Conservation (phyloP, 1,284 basidiomycete species). For the Heterobasidion parviporum region DNA sequence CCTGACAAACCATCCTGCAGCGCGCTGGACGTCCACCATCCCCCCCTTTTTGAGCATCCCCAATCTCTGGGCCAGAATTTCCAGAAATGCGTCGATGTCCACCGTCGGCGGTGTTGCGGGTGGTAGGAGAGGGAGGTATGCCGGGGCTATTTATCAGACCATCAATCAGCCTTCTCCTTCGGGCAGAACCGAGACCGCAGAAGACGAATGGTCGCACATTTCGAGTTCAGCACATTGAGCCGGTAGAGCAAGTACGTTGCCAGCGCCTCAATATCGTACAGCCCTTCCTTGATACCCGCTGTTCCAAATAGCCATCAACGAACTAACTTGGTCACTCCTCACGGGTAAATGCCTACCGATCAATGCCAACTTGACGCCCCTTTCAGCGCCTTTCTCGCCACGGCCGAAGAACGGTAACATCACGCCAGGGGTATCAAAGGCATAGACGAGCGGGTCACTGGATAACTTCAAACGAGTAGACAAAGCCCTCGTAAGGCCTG, state of each 20-base stretch:
- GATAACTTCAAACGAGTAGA: constrained; percentile 81
- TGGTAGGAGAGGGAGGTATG: constrained; percentile 61
- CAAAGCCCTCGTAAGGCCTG: constrained; percentile 80
- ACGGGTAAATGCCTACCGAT: constrained; percentile 52
- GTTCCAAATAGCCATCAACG: constrained; percentile 3
- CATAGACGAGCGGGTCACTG: constrained; percentile 78
- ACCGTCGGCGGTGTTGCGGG: constrained; percentile 44
- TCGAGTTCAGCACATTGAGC: constrained; percentile 71
- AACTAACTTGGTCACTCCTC: background rate
- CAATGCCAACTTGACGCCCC: constrained; percentile 87
- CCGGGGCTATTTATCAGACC: constrained; percentile 38
- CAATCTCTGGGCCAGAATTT: constrained; percentile 61
- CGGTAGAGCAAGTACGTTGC: constrained; percentile 87
- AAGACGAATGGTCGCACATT: constrained; percentile 38
- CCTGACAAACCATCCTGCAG: constrained; percentile 72
- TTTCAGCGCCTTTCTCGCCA: constrained; percentile 78
- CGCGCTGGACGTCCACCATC: constrained; percentile 57
- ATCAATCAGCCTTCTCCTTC: background rate
- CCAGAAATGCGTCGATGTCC: constrained; percentile 59
- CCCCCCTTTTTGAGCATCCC: constrained; percentile 80
- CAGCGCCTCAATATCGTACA: constrained; percentile 82
- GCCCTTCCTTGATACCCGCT: constrained; percentile 93
- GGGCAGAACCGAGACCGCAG: background rate
- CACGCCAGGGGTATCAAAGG: constrained; percentile 93
- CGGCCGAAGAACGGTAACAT: constrained; percentile 95